Evolutionary conservation across 768 basidiomycete species (phyloP).

Genomic region (Psilocybe subaeruginosa): DNA sequence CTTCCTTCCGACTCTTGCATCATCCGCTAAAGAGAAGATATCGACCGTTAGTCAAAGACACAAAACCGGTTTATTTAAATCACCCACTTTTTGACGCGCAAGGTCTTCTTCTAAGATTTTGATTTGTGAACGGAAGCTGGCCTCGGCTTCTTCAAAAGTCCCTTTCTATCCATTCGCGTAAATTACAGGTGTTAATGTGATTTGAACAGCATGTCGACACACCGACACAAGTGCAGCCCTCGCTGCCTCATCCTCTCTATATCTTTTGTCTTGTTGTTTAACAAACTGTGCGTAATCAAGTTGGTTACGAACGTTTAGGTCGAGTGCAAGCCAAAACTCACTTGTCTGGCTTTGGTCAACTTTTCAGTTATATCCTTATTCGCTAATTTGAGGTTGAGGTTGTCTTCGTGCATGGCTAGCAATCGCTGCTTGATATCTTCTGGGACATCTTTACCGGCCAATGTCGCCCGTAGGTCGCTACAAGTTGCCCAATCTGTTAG

Average conservation of each 20-base stretch:
- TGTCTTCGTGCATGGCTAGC: constrained; percentile 78
- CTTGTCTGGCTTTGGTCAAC: constrained; percentile 77
- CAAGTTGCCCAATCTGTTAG: neutral
- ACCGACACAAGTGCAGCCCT: constrained; percentile 51
- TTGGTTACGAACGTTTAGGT: neutral
- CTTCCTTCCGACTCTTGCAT: constrained; percentile 57
- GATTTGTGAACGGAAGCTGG: constrained; percentile 65
- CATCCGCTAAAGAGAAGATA: constrained; percentile 38
- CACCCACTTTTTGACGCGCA: constrained; percentile 52
- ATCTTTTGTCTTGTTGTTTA: constrained; percentile 87
- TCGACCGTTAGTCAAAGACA: neutral
- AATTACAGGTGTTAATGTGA: neutral
- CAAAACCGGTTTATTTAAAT: neutral
- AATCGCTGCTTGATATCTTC: constrained; percentile 81
- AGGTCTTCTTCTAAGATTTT: constrained; percentile 68
- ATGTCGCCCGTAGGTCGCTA: constrained; percentile 76
- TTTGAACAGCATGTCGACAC: constrained; percentile 19
- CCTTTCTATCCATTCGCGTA: constrained; percentile 33
- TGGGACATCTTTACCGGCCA: constrained; percentile 79
- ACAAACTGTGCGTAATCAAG: constrained; percentile 66
- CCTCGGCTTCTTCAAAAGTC: constrained; percentile 75
- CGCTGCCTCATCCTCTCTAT: constrained; percentile 79
- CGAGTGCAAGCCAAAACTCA: constrained; percentile 29
- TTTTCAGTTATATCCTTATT: constrained; percentile 75
- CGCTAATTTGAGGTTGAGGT: constrained; percentile 69